Evolutionary conservation across 768 basidiomycete genomes (phyloP), one percentile per base, ranked within the genome.

Genomic region (Favolaschia claudopus): DNA sequence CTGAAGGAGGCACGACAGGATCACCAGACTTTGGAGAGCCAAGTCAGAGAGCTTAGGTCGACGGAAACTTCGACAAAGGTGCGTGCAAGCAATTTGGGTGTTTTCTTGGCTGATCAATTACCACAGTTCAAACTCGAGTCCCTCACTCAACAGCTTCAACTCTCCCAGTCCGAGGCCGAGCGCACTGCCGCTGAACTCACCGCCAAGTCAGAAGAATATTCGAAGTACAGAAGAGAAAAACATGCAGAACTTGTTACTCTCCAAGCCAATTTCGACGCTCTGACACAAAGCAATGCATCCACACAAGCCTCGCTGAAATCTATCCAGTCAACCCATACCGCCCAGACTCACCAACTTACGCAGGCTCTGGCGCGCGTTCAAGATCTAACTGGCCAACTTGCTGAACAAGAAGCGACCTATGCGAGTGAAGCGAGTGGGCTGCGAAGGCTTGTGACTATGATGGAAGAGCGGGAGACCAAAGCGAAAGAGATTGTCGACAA

Each of bases 381-480:
- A 64, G 86, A 87, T 54, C 80, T 96, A 34, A 87, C 86, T 32
- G 86, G 89, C 6, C 88, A 89, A 60, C 79, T 95, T 13, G 94
- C 92, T 3, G 92, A 93, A 66, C 90, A 93, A 66, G 94, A 96
- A 65, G 87, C 89, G 1, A 87, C 87, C 2, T 96, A 93, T 70
- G 82, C 89, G 0, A 85, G 82, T 55, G 95, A 98, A 70, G 87
- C 88, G 2, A 86, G 82, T 36, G 85, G 87, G 13, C 75, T 95
- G 64, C 84, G 85, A 56, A 82, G 94, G 28, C 79, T 97, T 17
- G 89, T 95, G 12, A 77, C 83, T 7, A 85, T 95, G 79, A 88
- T 97, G 81, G 94, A 98, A 71, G 89, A 89, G 55, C 84, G 95
- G 33, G 94, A 95, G 70, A 86, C 88, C 49, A 91, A 95, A 62